These are phyloP conservation scores for Ceratocystis eucalypticola DNA, from an alignment of 2,329 filamentous ascomycete species.

Conservation along the genomic window DNA sequence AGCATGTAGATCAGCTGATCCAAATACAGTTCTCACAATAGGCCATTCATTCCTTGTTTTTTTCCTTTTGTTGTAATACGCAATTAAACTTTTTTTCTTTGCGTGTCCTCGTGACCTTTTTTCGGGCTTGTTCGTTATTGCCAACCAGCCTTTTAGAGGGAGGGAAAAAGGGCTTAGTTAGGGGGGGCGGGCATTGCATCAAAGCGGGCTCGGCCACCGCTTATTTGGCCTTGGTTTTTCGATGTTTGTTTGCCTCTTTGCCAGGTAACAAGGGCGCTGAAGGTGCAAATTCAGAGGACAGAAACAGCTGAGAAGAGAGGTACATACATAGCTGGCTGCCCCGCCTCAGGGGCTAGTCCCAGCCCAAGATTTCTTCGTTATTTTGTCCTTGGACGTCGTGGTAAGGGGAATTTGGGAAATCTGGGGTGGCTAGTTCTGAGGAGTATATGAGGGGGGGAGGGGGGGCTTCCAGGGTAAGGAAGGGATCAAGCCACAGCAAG, in stretches of 20 bases:
- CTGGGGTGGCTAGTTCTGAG: not conserved
- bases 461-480: not conserved
- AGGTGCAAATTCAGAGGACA: not conserved
- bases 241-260: no score
- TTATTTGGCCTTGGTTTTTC: not conserved
- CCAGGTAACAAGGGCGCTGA: no score
- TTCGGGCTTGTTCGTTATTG: not conserved
- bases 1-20: not conserved
- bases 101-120: not conserved
- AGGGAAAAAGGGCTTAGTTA: not conserved
- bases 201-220: slow-evolving; percentile 13
- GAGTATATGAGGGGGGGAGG: not conserved
- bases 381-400: no score
- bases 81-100: not conserved
- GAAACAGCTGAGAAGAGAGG: not conserved
- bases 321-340: not conserved
- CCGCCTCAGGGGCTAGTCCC: no score
- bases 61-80: not conserved
- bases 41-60: not conserved
- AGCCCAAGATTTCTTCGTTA: no score
- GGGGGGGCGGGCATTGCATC: slow-evolving; percentile 9
- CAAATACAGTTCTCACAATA: slow-evolving; percentile 1
- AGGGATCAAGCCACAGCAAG: not conserved
- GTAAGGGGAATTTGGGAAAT: not conserved
- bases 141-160: not conserved